These are phyloP conservation scores for Marasmius oreades DNA, from an alignment of 1,284 basidiomycete genomes.

Conservation along the genomic window DNA sequence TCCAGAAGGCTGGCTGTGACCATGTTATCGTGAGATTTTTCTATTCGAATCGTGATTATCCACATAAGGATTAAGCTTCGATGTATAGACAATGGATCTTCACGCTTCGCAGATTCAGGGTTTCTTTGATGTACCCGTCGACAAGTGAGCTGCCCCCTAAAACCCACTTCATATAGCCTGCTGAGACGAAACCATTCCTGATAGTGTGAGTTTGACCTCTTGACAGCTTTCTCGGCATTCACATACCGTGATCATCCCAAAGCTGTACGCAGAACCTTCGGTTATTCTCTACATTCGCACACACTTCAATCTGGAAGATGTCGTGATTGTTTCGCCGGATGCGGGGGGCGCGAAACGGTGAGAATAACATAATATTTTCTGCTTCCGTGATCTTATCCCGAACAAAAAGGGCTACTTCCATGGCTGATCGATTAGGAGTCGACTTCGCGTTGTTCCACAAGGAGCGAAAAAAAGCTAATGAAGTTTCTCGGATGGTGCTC, in stretches of 20 bases:
- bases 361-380: conserved; percentile 2
- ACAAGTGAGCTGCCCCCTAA: conserved; percentile 74
- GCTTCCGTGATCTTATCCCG: not conserved
- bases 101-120: conserved; percentile 99
- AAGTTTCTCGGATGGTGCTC: conserved; percentile 98
- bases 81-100: conserved; percentile 89
- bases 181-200: conserved; percentile 16
- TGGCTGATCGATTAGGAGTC: conserved; percentile 94
- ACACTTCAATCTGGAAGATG: conserved; percentile 83
- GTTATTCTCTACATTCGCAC: conserved; percentile 94
- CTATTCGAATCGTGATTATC: not conserved
- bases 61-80: conserved; percentile 3
- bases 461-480: conserved; percentile 99
- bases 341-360: conserved; percentile 98
- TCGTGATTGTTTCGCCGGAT: conserved; percentile 98
- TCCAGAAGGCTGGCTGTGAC: conserved; percentile 96
- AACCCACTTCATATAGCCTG: not conserved
- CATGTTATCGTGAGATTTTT: conserved; percentile 87
- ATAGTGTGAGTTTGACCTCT: conserved; percentile 44
- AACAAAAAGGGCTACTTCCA: conserved; percentile 83
- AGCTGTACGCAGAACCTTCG: conserved; percentile 98
- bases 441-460: conserved; percentile 99
- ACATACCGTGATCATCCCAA: conserved; percentile 9
- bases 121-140: conserved; percentile 99
- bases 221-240: conserved; percentile 14